Conservation (phyloP, 257 asterid species). For the Solanum peruvianum region DNA sequence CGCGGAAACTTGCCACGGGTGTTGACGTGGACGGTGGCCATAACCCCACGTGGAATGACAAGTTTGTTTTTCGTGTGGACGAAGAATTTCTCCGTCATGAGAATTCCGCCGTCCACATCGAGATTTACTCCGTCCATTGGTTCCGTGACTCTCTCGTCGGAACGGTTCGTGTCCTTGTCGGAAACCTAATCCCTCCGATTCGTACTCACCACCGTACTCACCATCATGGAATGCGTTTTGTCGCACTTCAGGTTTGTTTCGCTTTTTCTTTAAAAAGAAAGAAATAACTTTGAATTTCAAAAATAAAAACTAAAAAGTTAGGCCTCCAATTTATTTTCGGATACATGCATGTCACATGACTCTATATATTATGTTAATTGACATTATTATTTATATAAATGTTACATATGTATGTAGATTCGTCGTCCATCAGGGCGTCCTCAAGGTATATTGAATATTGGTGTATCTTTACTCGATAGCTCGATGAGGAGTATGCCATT, state of each 20-base stretch:
- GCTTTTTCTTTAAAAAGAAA: not conserved
- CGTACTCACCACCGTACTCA: constrained; percentile 6
- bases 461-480: constrained; percentile 64
- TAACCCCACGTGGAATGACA: constrained; percentile 92
- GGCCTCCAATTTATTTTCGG: not conserved
- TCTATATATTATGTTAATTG: not conserved
- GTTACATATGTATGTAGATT: constrained; percentile 20
- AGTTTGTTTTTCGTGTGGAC: constrained; percentile 86
- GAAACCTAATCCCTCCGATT: constrained; percentile 66
- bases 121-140: constrained; percentile 52
- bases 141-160: constrained; percentile 60
- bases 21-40: constrained; percentile 50
- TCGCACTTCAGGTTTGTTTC: constrained; percentile 69
- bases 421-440: constrained; percentile 95
- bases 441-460: constrained; percentile 77
- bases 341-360: not conserved
- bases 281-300: not conserved
- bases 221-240: constrained; percentile 61
- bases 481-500: constrained; percentile 83
- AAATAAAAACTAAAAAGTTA: no score
- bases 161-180: constrained; percentile 71
- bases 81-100: constrained; percentile 64
- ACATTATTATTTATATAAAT: not conserved
- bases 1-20: constrained; percentile 50
- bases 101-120: constrained; percentile 66